A percentile compares a stretch with the other conserved stretches of the same genome.
phyloP scores from a whole-genome alignment of 2,329 filamentous ascomycete species.

The Cladophialophora yegresii region DNA sequence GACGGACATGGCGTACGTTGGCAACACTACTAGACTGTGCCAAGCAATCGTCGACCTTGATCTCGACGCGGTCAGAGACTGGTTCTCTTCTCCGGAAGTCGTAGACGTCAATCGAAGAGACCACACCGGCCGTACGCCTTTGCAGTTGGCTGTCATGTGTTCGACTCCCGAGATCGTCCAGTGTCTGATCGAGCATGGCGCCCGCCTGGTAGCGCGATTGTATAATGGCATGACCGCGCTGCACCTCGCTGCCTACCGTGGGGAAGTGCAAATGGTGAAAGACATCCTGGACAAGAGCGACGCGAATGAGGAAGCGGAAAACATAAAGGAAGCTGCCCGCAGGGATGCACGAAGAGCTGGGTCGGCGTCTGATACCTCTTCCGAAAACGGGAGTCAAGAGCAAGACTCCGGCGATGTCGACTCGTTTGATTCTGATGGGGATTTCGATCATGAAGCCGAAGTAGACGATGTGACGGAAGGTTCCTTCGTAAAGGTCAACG shows the following conservation, averaged over 20 bases:
- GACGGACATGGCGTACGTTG: slow-evolving; percentile 89
- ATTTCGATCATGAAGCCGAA: slow-evolving; percentile 45
- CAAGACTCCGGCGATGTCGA: slow-evolving; percentile 34
- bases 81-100: slow-evolving; percentile 64
- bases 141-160: slow-evolving; percentile 72
- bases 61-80: slow-evolving; percentile 68
- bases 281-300: slow-evolving; percentile 73
- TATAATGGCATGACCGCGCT: slow-evolving; percentile 79
- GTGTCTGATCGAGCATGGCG: slow-evolving; percentile 69
- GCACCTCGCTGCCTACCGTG: slow-evolving; percentile 75
- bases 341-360: slow-evolving; percentile 33
- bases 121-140: slow-evolving; percentile 74
- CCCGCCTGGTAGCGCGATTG: slow-evolving; percentile 71
- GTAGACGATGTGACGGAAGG: slow-evolving; percentile 59
- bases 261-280: slow-evolving; percentile 68
- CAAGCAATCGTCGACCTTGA: slow-evolving; percentile 78
- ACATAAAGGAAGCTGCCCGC: slow-evolving; percentile 37
- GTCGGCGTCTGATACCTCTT: slow-evolving; percentile 1
- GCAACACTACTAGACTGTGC: slow-evolving; percentile 74
- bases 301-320: slow-evolving; percentile 69
- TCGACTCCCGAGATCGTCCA: slow-evolving; percentile 71
- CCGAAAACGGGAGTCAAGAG: slow-evolving; percentile 11
- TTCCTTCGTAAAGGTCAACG: slow-evolving; percentile 70
- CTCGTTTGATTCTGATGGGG: slow-evolving; percentile 40
- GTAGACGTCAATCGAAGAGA: slow-evolving; percentile 73